phyloP scores from a whole-genome alignment of 225 moss, liverwort and hornwort species.

The Climacium dendroides region DNA sequence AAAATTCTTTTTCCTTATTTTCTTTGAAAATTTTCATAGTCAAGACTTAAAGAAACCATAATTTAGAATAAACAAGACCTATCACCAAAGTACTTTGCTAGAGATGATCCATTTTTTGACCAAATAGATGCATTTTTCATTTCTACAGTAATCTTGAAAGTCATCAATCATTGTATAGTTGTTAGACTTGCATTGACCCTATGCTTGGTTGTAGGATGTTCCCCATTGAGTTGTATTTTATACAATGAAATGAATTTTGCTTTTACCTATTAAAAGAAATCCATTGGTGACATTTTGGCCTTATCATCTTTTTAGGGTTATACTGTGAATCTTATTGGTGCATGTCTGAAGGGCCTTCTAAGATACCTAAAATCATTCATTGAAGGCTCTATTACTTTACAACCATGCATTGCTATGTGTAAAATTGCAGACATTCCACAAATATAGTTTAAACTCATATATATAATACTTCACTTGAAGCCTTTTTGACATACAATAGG shows the following conservation, averaged over 20 bases:
- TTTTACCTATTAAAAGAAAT: not conserved
- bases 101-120: not conserved
- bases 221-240: not conserved
- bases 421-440: not conserved
- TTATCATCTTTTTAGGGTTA: rapidly evolving
- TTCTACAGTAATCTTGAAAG: not conserved
- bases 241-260: not conserved
- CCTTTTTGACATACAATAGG: not conserved
- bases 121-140: not conserved
- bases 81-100: not conserved
- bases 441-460: not conserved
- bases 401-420: not conserved
- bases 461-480: not conserved
- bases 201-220: not conserved
- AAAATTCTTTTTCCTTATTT: not conserved
- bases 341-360: not conserved
- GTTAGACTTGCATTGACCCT: rapidly evolving
- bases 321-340: not conserved
- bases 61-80: not conserved
- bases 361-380: not conserved
- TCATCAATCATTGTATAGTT: not conserved
- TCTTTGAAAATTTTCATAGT: not conserved
- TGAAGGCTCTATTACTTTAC: not conserved
- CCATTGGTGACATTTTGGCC: not conserved
- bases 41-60: not conserved